phyloP scores from a whole-genome alignment of 2,329 filamentous ascomycete species.

The Pyricularia sp. region DNA sequence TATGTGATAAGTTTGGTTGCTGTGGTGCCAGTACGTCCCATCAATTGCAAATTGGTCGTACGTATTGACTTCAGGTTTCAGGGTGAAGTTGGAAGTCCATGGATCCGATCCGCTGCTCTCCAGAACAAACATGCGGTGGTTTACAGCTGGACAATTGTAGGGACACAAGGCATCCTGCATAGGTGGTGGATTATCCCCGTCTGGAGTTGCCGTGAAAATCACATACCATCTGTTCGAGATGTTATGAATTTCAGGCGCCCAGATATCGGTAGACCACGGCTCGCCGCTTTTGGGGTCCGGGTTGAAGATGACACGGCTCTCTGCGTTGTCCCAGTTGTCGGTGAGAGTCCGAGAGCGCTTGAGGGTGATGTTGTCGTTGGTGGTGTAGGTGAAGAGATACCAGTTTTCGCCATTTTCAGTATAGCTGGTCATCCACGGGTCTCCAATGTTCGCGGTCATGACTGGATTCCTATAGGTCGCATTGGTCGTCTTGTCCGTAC shows the following conservation, averaged over 20 bases:
- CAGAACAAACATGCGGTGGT: conserved; percentile 24
- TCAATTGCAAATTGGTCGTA: conserved; percentile 24
- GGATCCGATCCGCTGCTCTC: conserved; percentile 17
- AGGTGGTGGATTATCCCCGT: conserved; percentile 19
- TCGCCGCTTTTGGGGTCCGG: conserved; percentile 17
- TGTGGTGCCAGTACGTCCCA: conserved; percentile 19
- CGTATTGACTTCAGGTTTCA: conserved; percentile 20
- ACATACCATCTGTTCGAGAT: conserved; percentile 10
- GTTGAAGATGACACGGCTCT: conserved; percentile 22
- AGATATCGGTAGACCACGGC: conserved; percentile 22
- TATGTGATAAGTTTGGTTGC: conserved; percentile 20
- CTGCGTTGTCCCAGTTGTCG: conserved; percentile 25
- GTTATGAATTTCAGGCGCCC: conserved; percentile 22
- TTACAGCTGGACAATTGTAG: conserved; percentile 21
- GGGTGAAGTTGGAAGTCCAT: conserved; percentile 18
- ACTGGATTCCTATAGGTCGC: conserved; percentile 26
- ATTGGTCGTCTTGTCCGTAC: conserved; percentile 20
- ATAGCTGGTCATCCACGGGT: conserved; percentile 25
- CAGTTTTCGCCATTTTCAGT: conserved; percentile 18
- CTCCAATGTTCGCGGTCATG: conserved; percentile 23
- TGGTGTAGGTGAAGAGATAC: conserved; percentile 27
- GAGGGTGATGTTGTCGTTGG: conserved; percentile 25
- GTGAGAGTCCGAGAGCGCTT: conserved; percentile 22
- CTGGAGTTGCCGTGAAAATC: conserved; percentile 21
- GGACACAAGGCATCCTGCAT: conserved; percentile 21